These are phyloP conservation scores for Sordariomycetes sp. DNA, from an alignment of 2,329 filamentous ascomycete species.

Conservation along the genomic window DNA sequence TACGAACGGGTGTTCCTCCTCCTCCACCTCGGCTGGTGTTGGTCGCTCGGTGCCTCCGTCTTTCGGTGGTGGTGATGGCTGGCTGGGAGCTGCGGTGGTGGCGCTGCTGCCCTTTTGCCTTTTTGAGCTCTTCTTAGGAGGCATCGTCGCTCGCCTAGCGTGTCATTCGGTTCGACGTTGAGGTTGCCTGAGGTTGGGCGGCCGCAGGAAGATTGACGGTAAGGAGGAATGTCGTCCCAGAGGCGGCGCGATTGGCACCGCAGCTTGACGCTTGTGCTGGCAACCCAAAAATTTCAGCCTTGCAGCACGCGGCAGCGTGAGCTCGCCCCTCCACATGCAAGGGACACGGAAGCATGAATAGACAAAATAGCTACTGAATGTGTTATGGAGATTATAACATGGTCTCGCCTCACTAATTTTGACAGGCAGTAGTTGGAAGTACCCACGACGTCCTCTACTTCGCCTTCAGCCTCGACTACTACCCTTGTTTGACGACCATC, in stretches of 20 bases:
- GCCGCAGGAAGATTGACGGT: no score
- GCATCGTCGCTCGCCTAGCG: slow-evolving; percentile 37
- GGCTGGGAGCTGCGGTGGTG: slow-evolving; percentile 26
- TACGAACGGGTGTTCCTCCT: slow-evolving; percentile 63
- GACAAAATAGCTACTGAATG: background rate
- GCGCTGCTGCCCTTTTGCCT: slow-evolving; percentile 45
- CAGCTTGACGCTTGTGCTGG: background rate
- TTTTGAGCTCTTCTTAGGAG: slow-evolving; percentile 45
- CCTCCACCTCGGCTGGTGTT: slow-evolving; percentile 59
- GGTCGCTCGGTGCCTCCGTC: slow-evolving; percentile 26
- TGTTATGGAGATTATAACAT: background rate
- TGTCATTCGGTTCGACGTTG: no score
- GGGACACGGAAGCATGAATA: background rate
- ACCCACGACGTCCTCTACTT: background rate
- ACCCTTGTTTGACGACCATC: no score
- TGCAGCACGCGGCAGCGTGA: slow-evolving; percentile 1
- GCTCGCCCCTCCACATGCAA: background rate
- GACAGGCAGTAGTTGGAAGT: background rate
- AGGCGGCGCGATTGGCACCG: no score
- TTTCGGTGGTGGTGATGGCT: slow-evolving; percentile 22
- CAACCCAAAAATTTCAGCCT: slow-evolving; percentile 6
- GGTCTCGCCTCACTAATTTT: no score
- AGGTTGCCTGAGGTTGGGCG: no score
- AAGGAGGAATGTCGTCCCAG: no score
- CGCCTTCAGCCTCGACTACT: slow-evolving; percentile 1